phyloP scores from a whole-genome alignment of 177 flowering plant species.

The Vitis hybrid region DNA sequence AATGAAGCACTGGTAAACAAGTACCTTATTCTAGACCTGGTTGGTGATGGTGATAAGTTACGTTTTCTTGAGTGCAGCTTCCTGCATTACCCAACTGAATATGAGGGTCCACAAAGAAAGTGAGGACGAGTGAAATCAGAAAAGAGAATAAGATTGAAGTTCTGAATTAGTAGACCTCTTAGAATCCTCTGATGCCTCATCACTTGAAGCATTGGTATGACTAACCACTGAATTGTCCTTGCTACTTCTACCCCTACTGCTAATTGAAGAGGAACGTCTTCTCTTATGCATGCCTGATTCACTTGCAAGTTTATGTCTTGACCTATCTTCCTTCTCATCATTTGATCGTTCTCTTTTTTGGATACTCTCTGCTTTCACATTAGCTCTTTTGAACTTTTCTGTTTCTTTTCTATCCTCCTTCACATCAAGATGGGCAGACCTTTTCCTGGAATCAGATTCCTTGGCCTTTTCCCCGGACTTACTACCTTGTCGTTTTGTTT shows the following conservation, averaged over 20 bases:
- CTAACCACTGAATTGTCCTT: conserved; percentile 41
- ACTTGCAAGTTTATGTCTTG: conserved; percentile 42
- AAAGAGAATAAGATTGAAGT: not conserved
- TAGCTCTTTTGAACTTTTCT: conserved; percentile 41
- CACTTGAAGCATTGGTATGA: conserved; percentile 49
- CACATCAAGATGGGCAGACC: conserved; percentile 27
- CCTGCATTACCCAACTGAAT: conserved; percentile 43
- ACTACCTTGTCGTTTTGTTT: conserved; percentile 33
- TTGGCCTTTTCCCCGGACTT: conserved; percentile 40
- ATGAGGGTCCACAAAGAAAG: conserved; percentile 9
- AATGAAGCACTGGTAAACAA: conserved; percentile 8
- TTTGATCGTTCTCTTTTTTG: conserved; percentile 49
- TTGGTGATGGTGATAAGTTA: conserved; percentile 64
- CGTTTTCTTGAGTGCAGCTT: conserved; percentile 54
- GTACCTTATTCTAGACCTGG: conserved; percentile 71
- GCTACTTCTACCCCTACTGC: conserved; percentile 55
- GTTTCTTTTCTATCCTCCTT: conserved; percentile 51
- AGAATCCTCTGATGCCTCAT: conserved; percentile 64
- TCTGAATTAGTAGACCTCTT: conserved; percentile 44
- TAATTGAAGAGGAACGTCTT: conserved; percentile 56
- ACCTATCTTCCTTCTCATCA: conserved; percentile 57
- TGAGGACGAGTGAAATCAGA: not conserved
- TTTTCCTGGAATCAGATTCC: conserved; percentile 51
- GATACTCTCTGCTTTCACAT: conserved; percentile 41
- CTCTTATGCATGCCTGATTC: conserved; percentile 63